Evolutionary conservation across 2,329 filamentous ascomycete genomes (phyloP).

Genomic region (Neurospora sp.): DNA sequence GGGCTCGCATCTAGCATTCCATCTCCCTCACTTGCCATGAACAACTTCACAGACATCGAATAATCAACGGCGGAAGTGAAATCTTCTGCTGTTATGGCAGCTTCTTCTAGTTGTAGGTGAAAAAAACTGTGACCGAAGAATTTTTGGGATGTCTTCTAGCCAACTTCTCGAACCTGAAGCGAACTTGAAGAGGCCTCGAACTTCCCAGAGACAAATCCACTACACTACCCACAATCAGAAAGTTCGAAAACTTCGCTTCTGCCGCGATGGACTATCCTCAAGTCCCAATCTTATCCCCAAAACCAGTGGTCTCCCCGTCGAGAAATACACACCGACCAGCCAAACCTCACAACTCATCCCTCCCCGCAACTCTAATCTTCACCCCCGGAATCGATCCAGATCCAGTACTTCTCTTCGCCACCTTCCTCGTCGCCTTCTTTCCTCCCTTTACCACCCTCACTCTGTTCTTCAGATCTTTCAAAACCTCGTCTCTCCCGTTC

Average conservation of each 20-base stretch:
- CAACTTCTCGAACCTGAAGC: background rate
- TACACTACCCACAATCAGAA: too few species aligned
- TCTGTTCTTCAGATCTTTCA: background rate
- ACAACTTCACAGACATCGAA: background rate
- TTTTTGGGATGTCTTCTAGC: background rate
- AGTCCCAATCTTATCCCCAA: too few species aligned
- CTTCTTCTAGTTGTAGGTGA: background rate
- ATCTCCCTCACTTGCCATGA: background rate
- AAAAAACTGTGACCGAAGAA: background rate
- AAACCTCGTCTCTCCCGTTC: background rate
- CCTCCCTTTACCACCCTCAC: background rate
- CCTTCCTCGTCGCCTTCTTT: slow-evolving; percentile 5
- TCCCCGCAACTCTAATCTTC: slow-evolving; percentile 17
- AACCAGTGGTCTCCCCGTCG: too few species aligned
- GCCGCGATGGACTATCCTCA: too few species aligned
- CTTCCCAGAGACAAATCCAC: background rate
- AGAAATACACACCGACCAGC: background rate
- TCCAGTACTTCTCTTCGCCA: slow-evolving; percentile 8
- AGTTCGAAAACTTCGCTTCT: too few species aligned
- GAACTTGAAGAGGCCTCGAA: background rate
- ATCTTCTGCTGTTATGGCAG: background rate
- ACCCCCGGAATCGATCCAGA: slow-evolving; percentile 10
- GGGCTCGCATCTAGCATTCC: background rate
- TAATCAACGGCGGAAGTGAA: background rate
- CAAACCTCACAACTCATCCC: slow-evolving; percentile 8